Conservation (phyloP, 108 stramenopile species). For the Skeletonema grethae region DNA sequence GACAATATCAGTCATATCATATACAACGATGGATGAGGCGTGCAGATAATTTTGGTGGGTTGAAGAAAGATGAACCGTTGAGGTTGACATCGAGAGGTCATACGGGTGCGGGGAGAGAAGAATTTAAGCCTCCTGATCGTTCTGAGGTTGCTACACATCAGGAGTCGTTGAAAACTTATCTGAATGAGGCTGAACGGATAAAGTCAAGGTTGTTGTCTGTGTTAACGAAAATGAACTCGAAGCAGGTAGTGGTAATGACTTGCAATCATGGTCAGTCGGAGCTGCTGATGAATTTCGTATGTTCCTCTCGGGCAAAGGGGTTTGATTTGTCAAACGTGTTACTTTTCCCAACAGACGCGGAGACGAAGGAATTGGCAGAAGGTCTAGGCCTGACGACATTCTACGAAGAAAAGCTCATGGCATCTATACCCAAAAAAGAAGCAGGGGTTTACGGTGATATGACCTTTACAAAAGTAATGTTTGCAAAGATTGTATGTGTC, state of each 20-base stretch:
- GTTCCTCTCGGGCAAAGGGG: slow-evolving; percentile 40
- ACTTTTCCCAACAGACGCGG: slow-evolving; percentile 52
- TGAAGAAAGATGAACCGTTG: slow-evolving; percentile 14
- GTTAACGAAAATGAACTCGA: slow-evolving; percentile 18
- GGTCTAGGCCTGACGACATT: slow-evolving; percentile 46
- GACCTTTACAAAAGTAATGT: slow-evolving; percentile 80
- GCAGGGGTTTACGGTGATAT: slow-evolving; percentile 73
- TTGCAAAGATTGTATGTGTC: slow-evolving; percentile 71
- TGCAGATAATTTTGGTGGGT: neutral
- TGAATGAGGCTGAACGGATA: slow-evolving; percentile 25
- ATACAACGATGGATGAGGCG: slow-evolving; percentile 26
- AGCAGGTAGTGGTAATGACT: slow-evolving; percentile 36
- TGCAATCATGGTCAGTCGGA: slow-evolving; percentile 50
- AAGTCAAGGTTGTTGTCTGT: slow-evolving; percentile 16
- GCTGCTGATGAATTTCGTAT: slow-evolving; percentile 49
- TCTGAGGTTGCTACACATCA: slow-evolving; percentile 21
- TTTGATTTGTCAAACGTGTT: slow-evolving; percentile 45
- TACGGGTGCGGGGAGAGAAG: slow-evolving; percentile 28
- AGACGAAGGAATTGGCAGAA: slow-evolving; percentile 49
- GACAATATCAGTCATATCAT: slow-evolving; percentile 18
- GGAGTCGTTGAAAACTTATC: slow-evolving; percentile 20
- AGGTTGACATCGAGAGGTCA: slow-evolving; percentile 34
- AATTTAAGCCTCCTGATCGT: slow-evolving; percentile 18
- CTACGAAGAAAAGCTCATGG: slow-evolving; percentile 53
- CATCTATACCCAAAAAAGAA: slow-evolving; percentile 48